A percentile compares a stretch with the other conserved stretches of the same genome.
phyloP scores from a whole-genome alignment of 371 early-diverging fungal genomes.

The Mucor sp. region DNA sequence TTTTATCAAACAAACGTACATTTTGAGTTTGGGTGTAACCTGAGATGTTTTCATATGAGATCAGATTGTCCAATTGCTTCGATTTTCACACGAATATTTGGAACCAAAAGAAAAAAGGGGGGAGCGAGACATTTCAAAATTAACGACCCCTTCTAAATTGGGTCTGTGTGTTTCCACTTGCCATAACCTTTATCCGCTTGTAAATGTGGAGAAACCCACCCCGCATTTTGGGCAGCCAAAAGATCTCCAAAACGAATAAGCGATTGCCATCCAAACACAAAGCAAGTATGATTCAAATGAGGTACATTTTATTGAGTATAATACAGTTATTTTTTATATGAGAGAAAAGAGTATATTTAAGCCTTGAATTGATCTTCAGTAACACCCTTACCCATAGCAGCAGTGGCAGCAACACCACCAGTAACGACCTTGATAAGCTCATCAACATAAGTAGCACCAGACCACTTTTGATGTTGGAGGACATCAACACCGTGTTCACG shows the following conservation, averaged over 20 bases:
- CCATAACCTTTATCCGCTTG: constrained; percentile 3
- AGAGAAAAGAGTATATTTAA: constrained; percentile 6
- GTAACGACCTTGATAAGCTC: constrained; percentile 88
- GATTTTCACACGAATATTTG: constrained; percentile 1
- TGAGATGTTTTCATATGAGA: background rate
- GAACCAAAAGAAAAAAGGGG: background rate
- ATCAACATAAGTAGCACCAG: constrained; percentile 95
- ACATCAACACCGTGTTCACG: constrained; percentile 90
- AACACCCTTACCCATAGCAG: constrained; percentile 95
- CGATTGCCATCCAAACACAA: background rate
- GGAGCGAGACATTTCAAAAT: background rate
- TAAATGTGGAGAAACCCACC: background rate
- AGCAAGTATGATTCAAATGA: background rate
- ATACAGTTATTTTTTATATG: background rate
- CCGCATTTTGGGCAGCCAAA: background rate
- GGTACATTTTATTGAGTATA: background rate
- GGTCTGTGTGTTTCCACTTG: background rate
- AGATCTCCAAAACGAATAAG: background rate
- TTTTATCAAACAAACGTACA: background rate
- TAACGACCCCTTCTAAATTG: constrained; percentile 5
- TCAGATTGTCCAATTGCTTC: background rate
- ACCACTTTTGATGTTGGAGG: constrained; percentile 96
- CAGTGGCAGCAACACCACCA: constrained; percentile 93
- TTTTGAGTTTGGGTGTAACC: background rate
- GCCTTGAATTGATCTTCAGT: constrained; percentile 78